A percentile compares a stretch with the other conserved stretches of the same genome.
These are phyloP conservation scores for Fusarium algeriense DNA, from an alignment of 2,329 filamentous ascomycete species.

Conservation along the genomic window DNA sequence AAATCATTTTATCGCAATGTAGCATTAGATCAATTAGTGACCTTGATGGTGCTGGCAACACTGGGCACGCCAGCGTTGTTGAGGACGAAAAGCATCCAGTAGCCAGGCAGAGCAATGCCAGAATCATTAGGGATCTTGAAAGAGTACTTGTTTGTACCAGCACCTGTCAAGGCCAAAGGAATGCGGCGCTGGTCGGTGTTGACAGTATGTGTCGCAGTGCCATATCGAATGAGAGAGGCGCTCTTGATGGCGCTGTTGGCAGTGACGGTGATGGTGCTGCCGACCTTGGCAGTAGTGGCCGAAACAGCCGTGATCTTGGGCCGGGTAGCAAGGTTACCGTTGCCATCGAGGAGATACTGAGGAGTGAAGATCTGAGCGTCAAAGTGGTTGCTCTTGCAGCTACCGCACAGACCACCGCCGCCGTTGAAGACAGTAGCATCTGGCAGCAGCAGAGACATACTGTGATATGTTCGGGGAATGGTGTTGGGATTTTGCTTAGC, in stretches of 20 bases:
- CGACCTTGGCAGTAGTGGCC: constrained; percentile 21
- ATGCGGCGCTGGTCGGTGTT: constrained; percentile 43
- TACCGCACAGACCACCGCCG: constrained; percentile 28
- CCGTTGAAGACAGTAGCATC: constrained; percentile 36
- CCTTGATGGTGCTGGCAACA: constrained; percentile 36
- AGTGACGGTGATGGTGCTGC: constrained; percentile 26
- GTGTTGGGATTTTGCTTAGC: constrained; percentile 28
- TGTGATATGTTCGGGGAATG: constrained; percentile 30
- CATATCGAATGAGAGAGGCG: constrained; percentile 36
- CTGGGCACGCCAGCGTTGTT: constrained; percentile 35
- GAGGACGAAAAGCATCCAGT: constrained; percentile 42
- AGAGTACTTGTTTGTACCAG: constrained; percentile 33
- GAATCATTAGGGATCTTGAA: constrained; percentile 32
- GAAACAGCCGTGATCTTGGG: constrained; percentile 33
- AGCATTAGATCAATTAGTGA: constrained; percentile 12
- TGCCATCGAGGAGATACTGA: constrained; percentile 28
- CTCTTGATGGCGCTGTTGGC: constrained; percentile 23
- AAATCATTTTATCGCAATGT: neutral
- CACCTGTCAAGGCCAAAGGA: constrained; percentile 12
- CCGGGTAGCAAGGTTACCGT: constrained; percentile 29
- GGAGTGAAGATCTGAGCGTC: constrained; percentile 41
- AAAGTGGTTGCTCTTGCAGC: constrained; percentile 37
- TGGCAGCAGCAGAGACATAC: constrained; percentile 33
- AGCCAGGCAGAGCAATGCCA: constrained; percentile 36
- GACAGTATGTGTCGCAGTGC: constrained; percentile 36